Evolutionary conservation across 2,329 filamentous ascomycete species (phyloP).

Genomic region (Ophiostoma ips): DNA sequence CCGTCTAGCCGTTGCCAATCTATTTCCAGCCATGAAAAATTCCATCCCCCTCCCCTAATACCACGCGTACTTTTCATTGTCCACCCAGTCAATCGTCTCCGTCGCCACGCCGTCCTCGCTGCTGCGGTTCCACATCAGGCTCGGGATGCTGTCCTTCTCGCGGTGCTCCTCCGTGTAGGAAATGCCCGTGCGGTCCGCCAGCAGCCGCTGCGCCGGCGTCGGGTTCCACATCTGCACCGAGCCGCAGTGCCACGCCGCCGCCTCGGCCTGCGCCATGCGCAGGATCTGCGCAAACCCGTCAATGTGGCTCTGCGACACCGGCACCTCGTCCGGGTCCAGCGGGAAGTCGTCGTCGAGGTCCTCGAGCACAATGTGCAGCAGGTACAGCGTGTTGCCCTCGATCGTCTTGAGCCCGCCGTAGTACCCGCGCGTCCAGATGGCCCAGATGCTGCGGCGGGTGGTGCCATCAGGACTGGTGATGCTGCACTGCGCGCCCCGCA

Average conservation of each 20-base stretch:
- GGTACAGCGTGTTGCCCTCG: conserved; percentile 53
- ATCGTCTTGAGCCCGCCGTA: conserved; percentile 37
- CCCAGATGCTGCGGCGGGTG: conserved; percentile 52
- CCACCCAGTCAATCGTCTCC: conserved; percentile 53
- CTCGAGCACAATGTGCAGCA: conserved; percentile 56
- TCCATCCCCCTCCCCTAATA: too few species aligned
- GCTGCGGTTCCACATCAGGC: conserved; percentile 50
- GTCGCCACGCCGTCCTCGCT: conserved; percentile 30
- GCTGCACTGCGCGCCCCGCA: conserved; percentile 57
- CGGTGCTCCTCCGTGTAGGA: conserved; percentile 37
- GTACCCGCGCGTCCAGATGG: conserved; percentile 56
- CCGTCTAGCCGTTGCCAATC: too few species aligned
- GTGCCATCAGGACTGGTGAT: conserved; percentile 26
- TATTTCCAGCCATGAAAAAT: too few species aligned
- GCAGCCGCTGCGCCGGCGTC: conserved; percentile 31
- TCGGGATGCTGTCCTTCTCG: conserved; percentile 54
- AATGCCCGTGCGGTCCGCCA: conserved; percentile 36
- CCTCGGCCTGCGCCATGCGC: conserved; percentile 53
- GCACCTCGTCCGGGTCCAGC: conserved; percentile 14
- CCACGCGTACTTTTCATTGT: conserved; percentile 68
- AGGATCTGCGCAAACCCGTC: conserved; percentile 49
- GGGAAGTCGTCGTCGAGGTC: conserved; percentile 32
- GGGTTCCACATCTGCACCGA: conserved; percentile 79
- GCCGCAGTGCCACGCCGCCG: conserved; percentile 54
- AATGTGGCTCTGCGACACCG: conserved; percentile 24